Base-by-base conservation (phyloP, 768 basidiomycete genomes). In the Termitomyces sp. region DNA sequence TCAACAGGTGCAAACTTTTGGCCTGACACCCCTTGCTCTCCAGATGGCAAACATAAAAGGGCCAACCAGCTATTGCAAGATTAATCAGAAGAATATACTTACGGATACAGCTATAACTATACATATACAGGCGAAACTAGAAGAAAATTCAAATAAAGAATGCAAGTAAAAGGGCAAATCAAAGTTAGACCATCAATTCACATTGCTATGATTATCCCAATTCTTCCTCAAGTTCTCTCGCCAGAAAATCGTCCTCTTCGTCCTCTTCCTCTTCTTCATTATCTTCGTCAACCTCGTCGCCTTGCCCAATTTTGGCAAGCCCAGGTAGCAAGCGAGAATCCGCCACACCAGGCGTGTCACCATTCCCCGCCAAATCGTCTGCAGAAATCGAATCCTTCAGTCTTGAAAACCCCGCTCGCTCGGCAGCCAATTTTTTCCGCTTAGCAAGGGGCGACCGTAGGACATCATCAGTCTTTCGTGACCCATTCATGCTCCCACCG, bases 221-320 rank as follows among this genome's bases (percentile, higher is more conserved):
- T 57, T 90, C 88, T 65, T 86, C 86, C 65, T 83, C 87, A 60
- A 91, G 73, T 64, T 87, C 90, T 38, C 84, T 77, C n/a, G 88
- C 83, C n/a, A 90, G 72, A 65, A 90, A 90, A 65, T 90, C 88
- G 41, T 89, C 88, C 4, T 88, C 87, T 1, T 80, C 78, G 1
- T 82, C 82, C 0, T 77, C 78, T 12, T 74, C 77, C 0, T 71
- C 77, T 0, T 76, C 79, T 2, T 78, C 78, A 0, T 76, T 79
- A 4, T 80, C 81, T 0, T 77, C 80, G 0, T 74, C 68, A 0
- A 70, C 72, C 9, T 71, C 70, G 44, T 75, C 73, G 38, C 72
- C 37, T 38, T 38, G 15, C 74, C 74, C 69, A 58, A 68, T 67
- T 57, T 72, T 63, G 3, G 56, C 65, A 22, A 58, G 60, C 8